Evolutionary conservation across 352 stramenopile species (phyloP).

Genomic region (Elongisporangium prolatum): DNA sequence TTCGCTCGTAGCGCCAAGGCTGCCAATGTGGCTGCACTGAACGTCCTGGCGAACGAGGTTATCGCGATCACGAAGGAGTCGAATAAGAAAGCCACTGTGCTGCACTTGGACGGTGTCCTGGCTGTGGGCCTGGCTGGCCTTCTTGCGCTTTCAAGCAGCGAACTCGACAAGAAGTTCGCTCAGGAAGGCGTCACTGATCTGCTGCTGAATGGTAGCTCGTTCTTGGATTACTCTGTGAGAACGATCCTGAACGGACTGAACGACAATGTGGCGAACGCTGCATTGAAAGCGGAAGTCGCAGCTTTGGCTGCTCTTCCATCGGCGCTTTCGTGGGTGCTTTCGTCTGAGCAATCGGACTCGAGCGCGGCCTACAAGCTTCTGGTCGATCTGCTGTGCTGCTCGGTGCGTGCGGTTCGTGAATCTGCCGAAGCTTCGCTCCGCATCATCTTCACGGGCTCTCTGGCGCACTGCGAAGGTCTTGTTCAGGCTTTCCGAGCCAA

Average conservation of each 20-base stretch:
- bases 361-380: slow-evolving; percentile 46
- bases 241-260: slow-evolving; percentile 28
- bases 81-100: slow-evolving; percentile 74
- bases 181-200: slow-evolving; percentile 42
- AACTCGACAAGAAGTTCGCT: slow-evolving; percentile 51
- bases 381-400: slow-evolving; percentile 54
- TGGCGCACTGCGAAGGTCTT: slow-evolving; percentile 50
- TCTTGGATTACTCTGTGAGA: slow-evolving; percentile 41
- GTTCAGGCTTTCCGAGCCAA: slow-evolving; percentile 58
- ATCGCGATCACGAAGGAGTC: slow-evolving; percentile 48
- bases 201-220: slow-evolving; percentile 41
- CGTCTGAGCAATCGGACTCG: slow-evolving; percentile 49
- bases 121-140: slow-evolving; percentile 55
- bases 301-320: slow-evolving; percentile 42
- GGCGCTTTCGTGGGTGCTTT: slow-evolving; percentile 64
- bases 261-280: slow-evolving; percentile 11
- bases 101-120: slow-evolving; percentile 73
- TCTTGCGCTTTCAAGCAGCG: slow-evolving; percentile 51
- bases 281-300: slow-evolving; percentile 48
- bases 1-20: slow-evolving; percentile 28
- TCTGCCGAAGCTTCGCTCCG: slow-evolving; percentile 39
- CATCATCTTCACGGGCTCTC: slow-evolving; percentile 46
- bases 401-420: slow-evolving; percentile 43
- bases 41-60: slow-evolving; percentile 46
- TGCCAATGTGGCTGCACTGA: slow-evolving; percentile 17